A percentile compares a stretch with the other conserved stretches of the same genome.
Conservation (phyloP, 768 basidiomycete species). For the Pisolithus marmoratus region DNA sequence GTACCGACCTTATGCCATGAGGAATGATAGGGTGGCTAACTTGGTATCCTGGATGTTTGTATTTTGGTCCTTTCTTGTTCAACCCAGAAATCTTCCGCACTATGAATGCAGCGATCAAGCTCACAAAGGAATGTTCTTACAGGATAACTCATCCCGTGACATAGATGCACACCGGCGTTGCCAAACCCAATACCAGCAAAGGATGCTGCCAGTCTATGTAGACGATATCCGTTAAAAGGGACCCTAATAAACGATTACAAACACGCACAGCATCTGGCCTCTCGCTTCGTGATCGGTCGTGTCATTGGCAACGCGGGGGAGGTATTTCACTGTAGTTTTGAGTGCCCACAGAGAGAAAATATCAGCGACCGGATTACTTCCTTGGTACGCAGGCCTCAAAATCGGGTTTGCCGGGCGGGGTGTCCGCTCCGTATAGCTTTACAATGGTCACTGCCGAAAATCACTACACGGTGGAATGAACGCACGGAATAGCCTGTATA, state of each 20-base stretch:
- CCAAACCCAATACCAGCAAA: slow-evolving; percentile 96
- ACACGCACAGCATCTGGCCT: slow-evolving; percentile 79
- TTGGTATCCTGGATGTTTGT: slow-evolving; percentile 84
- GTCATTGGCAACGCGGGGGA: slow-evolving; percentile 82
- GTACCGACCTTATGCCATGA: slow-evolving; percentile 65
- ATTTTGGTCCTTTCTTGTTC: slow-evolving; percentile 92
- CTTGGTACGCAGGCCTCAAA: slow-evolving; percentile 87
- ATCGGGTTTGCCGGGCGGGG: slow-evolving; percentile 91
- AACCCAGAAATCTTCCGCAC: slow-evolving; percentile 72
- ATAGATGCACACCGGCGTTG: slow-evolving; percentile 88
- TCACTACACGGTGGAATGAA: slow-evolving; percentile 2
- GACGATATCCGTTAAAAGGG: neutral
- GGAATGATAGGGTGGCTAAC: slow-evolving; percentile 89
- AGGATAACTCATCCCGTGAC: slow-evolving; percentile 86
- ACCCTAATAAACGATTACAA: neutral
- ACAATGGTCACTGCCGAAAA: slow-evolving; percentile 5
- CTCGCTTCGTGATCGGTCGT: slow-evolving; percentile 77
- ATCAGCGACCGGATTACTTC: slow-evolving; percentile 90
- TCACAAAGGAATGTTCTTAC: slow-evolving; percentile 37
- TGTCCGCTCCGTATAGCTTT: slow-evolving; percentile 81
- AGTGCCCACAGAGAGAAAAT: slow-evolving; percentile 96
- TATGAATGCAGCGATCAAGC: neutral
- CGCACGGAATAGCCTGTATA: slow-evolving; percentile 91
- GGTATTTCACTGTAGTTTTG: slow-evolving; percentile 78
- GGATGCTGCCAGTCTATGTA: slow-evolving; percentile 73